Percentiles rank a stretch among this genome's conserved stretches.
phyloP scores from a whole-genome alignment of 805 yeast genomes.

The Metschnikowia chrysomelidarum region DNA sequence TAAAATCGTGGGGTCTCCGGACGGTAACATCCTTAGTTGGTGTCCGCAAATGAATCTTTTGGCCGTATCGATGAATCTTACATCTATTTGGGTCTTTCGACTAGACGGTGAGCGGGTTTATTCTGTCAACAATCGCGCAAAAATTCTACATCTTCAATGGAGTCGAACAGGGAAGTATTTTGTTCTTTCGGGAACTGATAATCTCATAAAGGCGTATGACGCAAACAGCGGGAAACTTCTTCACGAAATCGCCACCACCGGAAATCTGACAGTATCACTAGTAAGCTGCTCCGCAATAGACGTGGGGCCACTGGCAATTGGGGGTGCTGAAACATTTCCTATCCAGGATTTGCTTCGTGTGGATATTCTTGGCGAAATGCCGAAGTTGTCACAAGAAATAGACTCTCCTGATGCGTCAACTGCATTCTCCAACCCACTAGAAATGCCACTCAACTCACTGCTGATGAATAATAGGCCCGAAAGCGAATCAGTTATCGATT shows the following conservation, averaged over 20 bases:
- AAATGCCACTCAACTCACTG: slow-evolving; percentile 8
- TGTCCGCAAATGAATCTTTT: slow-evolving; percentile 56
- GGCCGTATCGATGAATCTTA: slow-evolving; percentile 49
- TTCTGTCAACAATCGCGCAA: slow-evolving; percentile 39
- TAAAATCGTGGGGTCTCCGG: slow-evolving; percentile 25
- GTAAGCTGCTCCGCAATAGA: slow-evolving; percentile 19
- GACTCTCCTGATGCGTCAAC: slow-evolving; percentile 7
- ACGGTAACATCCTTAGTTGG: slow-evolving; percentile 41
- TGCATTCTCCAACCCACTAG: neutral
- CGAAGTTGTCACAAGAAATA: slow-evolving; percentile 27
- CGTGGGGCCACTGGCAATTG: slow-evolving; percentile 2
- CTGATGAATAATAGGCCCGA: slow-evolving; percentile 15
- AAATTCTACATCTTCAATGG: slow-evolving; percentile 32
- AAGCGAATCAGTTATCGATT: slow-evolving; percentile 20
- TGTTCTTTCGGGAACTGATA: slow-evolving; percentile 46
- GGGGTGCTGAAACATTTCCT: slow-evolving; percentile 3
- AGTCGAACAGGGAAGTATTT: slow-evolving; percentile 39
- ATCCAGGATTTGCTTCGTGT: slow-evolving; percentile 26
- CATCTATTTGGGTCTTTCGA: slow-evolving; percentile 51
- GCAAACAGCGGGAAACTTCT: slow-evolving; percentile 46
- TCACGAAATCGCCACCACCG: slow-evolving; percentile 22
- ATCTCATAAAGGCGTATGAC: slow-evolving; percentile 42
- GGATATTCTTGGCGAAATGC: slow-evolving; percentile 33
- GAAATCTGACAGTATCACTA: slow-evolving; percentile 15
- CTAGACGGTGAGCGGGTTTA: slow-evolving; percentile 53